Percentiles rank a stretch among this genome's conserved stretches.
phyloP scores from a whole-genome alignment of 2,329 filamentous ascomycete species.

The Microcera coccophila region DNA sequence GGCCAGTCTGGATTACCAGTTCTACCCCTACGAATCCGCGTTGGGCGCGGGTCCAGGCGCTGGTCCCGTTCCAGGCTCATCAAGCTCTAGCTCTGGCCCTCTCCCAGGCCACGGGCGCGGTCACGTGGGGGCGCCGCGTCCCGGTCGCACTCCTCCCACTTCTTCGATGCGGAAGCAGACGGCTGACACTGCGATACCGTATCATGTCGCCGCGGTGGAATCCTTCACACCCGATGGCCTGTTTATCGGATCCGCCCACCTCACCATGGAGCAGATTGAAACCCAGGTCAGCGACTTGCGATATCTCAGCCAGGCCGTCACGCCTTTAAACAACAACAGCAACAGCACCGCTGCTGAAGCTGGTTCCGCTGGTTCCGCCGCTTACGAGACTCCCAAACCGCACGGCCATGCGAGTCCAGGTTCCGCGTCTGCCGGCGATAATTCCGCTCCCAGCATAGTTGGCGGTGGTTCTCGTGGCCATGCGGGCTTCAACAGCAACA shows the following conservation, averaged over 20 bases:
- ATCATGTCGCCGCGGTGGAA: background rate
- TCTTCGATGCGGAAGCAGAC: background rate
- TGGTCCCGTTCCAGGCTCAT: no score
- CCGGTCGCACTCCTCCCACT: background rate
- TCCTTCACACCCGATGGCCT: constrained; percentile 16
- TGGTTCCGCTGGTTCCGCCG: constrained; percentile 28
- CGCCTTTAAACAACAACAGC: constrained; percentile 8
- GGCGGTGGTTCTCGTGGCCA: constrained; percentile 14
- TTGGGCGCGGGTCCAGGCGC: no score
- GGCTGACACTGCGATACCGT: background rate
- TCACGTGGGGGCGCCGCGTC: no score
- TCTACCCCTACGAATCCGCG: background rate
- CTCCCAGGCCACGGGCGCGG: no score
- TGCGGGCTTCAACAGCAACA: constrained; percentile 16
- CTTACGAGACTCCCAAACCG: constrained; percentile 33
- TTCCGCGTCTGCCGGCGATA: constrained; percentile 45
- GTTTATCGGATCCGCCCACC: constrained; percentile 8
- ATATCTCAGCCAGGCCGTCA: constrained; percentile 43
- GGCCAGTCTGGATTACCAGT: background rate
- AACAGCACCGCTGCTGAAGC: constrained; percentile 19
- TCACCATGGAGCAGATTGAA: constrained; percentile 51
- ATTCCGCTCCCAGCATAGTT: constrained; percentile 41
- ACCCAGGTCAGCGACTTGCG: constrained; percentile 53
- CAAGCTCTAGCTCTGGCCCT: no score
- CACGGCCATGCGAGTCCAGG: constrained; percentile 33